Conservation (phyloP, 164 flowering plant species). For the Cinnamomum micranthum region DNA sequence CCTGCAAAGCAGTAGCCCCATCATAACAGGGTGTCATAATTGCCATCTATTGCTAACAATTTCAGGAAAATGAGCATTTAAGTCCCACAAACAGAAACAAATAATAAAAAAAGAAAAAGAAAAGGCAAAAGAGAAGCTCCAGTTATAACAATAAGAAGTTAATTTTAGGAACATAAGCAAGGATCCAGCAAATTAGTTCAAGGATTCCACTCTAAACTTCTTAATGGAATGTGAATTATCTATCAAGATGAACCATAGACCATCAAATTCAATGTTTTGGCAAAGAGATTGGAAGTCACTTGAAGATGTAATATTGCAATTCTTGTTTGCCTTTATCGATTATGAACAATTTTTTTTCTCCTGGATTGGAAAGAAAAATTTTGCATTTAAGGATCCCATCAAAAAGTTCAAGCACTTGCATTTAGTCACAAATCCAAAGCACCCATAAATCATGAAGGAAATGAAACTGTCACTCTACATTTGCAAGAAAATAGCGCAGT, state of each 20-base stretch:
- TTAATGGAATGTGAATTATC: not conserved
- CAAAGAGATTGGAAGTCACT: too few relatives aligned
- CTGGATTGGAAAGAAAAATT: too few relatives aligned
- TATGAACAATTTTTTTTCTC: too few relatives aligned
- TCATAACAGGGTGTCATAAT: not conserved
- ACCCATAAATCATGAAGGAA: too few relatives aligned
- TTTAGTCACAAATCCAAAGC: too few relatives aligned
- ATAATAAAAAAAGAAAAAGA: not conserved
- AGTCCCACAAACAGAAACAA: not conserved
- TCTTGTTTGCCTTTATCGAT: too few relatives aligned
- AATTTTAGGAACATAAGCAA: not conserved
- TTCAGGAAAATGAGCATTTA: not conserved
- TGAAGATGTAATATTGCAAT: too few relatives aligned
- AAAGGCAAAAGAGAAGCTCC: not conserved
- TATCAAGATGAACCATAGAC: not conserved
- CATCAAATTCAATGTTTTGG: not conserved
- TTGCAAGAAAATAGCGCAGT: too few relatives aligned
- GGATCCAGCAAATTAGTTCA: not conserved
- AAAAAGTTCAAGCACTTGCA: too few relatives aligned
- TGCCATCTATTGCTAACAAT: not conserved
- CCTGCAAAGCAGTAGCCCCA: slow-evolving; percentile 30
- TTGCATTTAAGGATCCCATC: too few relatives aligned
- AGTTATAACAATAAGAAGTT: not conserved
- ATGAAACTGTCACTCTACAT: too few relatives aligned
- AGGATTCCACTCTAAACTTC: not conserved